Evolutionary conservation across 2,329 filamentous ascomycete species (phyloP), one percentile per base, ranked within the genome.

Genomic region (Penicillium sp.): DNA sequence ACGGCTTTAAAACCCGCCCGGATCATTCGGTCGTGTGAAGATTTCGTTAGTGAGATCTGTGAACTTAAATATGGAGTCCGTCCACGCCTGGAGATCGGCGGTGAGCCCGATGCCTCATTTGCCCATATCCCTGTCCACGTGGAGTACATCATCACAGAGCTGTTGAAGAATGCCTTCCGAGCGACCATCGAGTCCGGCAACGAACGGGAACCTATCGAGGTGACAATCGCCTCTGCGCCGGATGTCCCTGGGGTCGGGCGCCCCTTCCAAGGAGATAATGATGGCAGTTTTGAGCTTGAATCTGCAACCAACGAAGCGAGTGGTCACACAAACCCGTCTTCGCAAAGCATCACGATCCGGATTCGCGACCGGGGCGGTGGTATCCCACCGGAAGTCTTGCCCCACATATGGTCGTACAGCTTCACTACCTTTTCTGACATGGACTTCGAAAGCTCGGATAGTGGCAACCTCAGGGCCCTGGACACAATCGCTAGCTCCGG

Each of bases 291-390:
- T 48, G 60, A 70, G 29, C 60, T 72, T 31, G 69, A 70, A 19
- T 65, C 62, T 1, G 68, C 73, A 52, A 67, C 67, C 7, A 68
- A 70, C 47, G 72, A 74, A 50, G 64, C 66, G 3, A 70, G 74
- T 44, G 68, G 69, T 14, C 61, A 68, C 14, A 70, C 70, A 16
- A 68, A 64, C 8, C 70, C 74, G 1, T 75, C 88, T 4, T 84
- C 83, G 0, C 91, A 93, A 0, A 93, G 92, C 37, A 91, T 99
- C 13, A 98, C 95, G 0, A 96, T 99, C 66, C 87, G 95, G 24
- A 97, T 99, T 65, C 88, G 95, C 9, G 95, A 99, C 72, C 87
- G 92, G n/a, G 95, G 95, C 49, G 93, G 93, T 43, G 95, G 95
- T 35, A 98, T 99, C 55, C 84, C 87, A 1, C 90, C 93, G 0